phyloP scores from a whole-genome alignment of 345 rosid genomes.

The Ceriops tagal region DNA sequence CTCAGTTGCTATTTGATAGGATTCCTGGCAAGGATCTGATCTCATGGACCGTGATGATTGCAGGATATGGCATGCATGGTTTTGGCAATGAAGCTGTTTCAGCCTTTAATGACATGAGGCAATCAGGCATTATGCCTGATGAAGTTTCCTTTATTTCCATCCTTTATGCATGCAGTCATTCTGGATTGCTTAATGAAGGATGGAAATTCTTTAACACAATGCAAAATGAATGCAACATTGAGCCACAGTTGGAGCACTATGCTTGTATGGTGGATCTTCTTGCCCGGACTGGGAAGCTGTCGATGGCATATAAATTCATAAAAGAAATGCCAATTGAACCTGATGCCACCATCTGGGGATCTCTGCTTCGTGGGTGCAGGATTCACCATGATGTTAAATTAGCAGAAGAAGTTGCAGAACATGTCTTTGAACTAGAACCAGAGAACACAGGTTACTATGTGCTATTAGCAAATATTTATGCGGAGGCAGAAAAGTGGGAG shows the following conservation, averaged over 20 bases:
- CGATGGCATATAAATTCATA: constrained; percentile 50
- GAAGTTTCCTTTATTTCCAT: constrained; percentile 62
- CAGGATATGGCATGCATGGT: constrained; percentile 86
- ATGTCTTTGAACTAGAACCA: constrained; percentile 32
- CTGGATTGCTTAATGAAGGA: constrained; percentile 69
- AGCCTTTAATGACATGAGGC: constrained; percentile 47
- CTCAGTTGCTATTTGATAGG: constrained; percentile 48
- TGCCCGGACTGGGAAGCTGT: constrained; percentile 50
- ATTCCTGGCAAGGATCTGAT: constrained; percentile 59
- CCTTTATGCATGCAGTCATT: constrained; percentile 66
- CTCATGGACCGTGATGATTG: constrained; percentile 75
- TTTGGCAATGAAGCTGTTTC: constrained; percentile 61
- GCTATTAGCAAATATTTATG: constrained; percentile 30
- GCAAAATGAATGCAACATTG: constrained; percentile 56
- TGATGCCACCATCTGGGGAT: constrained; percentile 30
- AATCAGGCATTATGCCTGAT: constrained; percentile 48
- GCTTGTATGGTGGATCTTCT: constrained; percentile 75
- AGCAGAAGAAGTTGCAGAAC: constrained; percentile 32
- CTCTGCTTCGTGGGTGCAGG: constrained; percentile 29
- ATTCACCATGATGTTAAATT: constrained; percentile 29
- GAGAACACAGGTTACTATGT: constrained; percentile 32
- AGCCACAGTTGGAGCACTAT: constrained; percentile 63
- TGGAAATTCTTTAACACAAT: constrained; percentile 65
- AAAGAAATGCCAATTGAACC: constrained; percentile 56
- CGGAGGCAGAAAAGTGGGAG: constrained; percentile 36